Evolutionary conservation across 768 basidiomycete species (phyloP).

Genomic region (Naematelia aurantialba): DNA sequence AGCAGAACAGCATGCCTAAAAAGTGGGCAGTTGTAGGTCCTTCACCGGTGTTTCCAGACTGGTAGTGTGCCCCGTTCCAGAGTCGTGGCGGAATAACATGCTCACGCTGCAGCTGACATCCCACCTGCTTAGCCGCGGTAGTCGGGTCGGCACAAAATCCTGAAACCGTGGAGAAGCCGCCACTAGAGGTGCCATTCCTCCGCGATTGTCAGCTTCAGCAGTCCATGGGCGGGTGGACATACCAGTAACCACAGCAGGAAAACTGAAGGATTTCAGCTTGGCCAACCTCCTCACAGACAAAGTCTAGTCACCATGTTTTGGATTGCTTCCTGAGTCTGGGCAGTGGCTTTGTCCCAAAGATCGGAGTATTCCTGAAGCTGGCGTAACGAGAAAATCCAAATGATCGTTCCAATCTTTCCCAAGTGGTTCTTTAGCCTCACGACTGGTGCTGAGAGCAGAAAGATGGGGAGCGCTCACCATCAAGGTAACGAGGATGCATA

Average conservation of each 20-base stretch:
- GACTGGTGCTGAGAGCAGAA: background rate
- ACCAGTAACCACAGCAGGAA: constrained; percentile 73
- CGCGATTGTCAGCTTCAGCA: background rate
- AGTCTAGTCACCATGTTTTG: constrained; percentile 65
- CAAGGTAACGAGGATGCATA: constrained; percentile 52
- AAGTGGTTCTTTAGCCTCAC: background rate
- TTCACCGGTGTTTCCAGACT: background rate
- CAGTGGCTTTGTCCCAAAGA: constrained; percentile 54
- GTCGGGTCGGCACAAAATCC: constrained; percentile 72
- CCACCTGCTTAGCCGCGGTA: constrained; percentile 52
- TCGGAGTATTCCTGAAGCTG: constrained; percentile 66
- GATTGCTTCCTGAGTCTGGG: constrained; percentile 57
- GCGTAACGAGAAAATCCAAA: constrained; percentile 78
- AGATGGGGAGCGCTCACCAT: constrained; percentile 9
- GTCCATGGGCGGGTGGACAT: background rate
- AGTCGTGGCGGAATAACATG: too few species aligned
- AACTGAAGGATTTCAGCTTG: constrained; percentile 54
- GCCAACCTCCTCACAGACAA: background rate
- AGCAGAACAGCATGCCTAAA: background rate
- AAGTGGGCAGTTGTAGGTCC: background rate
- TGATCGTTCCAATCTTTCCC: constrained; percentile 58
- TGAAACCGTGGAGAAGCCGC: constrained; percentile 52
- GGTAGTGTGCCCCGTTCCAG: too few species aligned
- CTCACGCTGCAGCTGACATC: constrained; percentile 39
- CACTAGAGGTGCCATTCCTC: constrained; percentile 58